A percentile compares a stretch with the other conserved stretches of the same genome.
phyloP scores from a whole-genome alignment of 192 early-diverging fungal genomes.

The Chytriomyces sp. region DNA sequence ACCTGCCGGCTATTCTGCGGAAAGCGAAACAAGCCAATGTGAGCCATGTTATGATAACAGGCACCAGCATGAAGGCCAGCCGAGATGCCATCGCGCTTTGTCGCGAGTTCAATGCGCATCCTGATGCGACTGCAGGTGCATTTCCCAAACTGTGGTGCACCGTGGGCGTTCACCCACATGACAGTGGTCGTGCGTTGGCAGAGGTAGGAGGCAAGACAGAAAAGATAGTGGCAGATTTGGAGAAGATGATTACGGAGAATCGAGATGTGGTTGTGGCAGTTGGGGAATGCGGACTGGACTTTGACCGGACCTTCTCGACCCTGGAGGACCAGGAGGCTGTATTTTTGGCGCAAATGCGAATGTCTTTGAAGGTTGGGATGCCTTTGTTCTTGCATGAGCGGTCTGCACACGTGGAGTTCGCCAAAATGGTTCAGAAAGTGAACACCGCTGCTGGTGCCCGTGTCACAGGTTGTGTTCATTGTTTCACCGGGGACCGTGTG shows the following conservation, averaged over 20 bases:
- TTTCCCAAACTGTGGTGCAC: conserved; percentile 10
- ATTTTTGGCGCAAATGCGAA: conserved; percentile 80
- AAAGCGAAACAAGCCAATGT: conserved; percentile 2
- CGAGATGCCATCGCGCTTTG: not conserved
- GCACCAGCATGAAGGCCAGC: conserved; percentile 18
- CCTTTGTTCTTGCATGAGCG: conserved; percentile 93
- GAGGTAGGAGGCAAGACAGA: not conserved
- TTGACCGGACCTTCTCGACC: conserved; percentile 66
- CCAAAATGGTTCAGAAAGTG: conserved; percentile 63
- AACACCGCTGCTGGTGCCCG: conserved; percentile 39
- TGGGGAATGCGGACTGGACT: conserved; percentile 94
- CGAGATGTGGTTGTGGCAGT: conserved; percentile 72
- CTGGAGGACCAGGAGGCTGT: conserved; percentile 4
- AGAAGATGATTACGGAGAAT: not conserved
- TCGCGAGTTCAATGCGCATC: not conserved
- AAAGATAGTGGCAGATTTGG: conserved; percentile 9
- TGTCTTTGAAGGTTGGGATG: conserved; percentile 72
- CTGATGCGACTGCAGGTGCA: not conserved
- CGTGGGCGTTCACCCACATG: conserved; percentile 39
- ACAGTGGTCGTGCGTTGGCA: conserved; percentile 2
- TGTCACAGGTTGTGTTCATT: conserved; percentile 80
- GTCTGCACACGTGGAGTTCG: conserved; percentile 80
- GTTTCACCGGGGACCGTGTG: conserved; percentile 74
- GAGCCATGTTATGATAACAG: conserved; percentile 26
- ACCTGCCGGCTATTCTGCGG: not conserved